Evolutionary conservation across 192 early-diverging fungal genomes (phyloP), one percentile per base, ranked within the genome.

Genomic region (Coemansia sp.): DNA sequence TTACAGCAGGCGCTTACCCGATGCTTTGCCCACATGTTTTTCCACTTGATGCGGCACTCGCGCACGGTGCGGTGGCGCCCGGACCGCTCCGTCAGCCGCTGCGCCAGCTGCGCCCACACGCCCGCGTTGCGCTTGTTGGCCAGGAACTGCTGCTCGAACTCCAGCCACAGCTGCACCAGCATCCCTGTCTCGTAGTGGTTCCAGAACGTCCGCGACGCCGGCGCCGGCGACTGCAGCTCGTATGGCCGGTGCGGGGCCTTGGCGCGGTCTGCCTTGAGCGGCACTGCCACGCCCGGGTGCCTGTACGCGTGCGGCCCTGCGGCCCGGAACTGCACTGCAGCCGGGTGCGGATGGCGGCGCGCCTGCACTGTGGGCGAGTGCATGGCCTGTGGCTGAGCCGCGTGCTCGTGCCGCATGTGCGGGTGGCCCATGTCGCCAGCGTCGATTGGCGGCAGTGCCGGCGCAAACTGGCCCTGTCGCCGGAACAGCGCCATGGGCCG

Each of bases 1-100:
- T 26, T 26, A 4, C 4, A 3, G 23, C 23, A 26, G 23, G 26
- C 26, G 46, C 73, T 67, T 71, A 78, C 74, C 59, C 74, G 66
- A 54, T 78, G 74, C 50, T 78, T 78, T 19, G 74, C 74, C 74
- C 74, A 78, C 74, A 78, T 78, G 57, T 78, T 78, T 57, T 78
- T 78, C 74, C 74, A 78, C 43, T 78, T 78, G 18, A 78, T 78
- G 21, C 74, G 74, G 54, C 74, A 78, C 61, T 78, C 74, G 50
- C 74, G 74, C 20, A 78, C 74, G 4, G 63, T 71, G 48, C 74
- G 74, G 26, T 64, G 63, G 12, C 74, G 59, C 6, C 68, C 74
- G 2, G 74, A 71, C 21, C 54, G 63, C 30, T 78, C 69, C 2
- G 74, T 78, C 59, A 78, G 62, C 5, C 52, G 56, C 63, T 70